These are phyloP conservation scores for Graphilbum sp. DNA, from an alignment of 2,329 filamentous ascomycete genomes.

Conservation along the genomic window DNA sequence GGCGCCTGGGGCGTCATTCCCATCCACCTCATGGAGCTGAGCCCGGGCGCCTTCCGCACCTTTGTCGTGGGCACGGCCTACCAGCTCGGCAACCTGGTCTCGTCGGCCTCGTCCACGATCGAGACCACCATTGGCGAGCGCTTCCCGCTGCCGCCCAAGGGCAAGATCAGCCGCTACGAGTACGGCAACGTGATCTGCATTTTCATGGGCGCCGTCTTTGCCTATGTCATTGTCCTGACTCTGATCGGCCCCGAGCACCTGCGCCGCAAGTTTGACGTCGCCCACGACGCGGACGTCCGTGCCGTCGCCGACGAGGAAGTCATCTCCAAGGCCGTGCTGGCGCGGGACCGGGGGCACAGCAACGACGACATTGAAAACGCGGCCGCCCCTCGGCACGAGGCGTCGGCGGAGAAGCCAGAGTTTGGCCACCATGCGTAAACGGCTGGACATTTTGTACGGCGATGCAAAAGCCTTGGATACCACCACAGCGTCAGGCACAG, in stretches of 20 bases:
- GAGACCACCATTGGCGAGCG: conserved; percentile 58
- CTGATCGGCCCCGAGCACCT: conserved; percentile 44
- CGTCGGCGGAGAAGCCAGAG: conserved; percentile 4
- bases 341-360: conserved; percentile 9
- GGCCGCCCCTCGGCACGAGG: conserved; percentile 4
- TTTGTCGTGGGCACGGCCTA: conserved; percentile 61
- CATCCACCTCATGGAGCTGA: conserved; percentile 64
- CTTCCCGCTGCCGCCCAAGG: conserved; percentile 49
- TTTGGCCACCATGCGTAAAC: not conserved
- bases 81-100: conserved; percentile 63
- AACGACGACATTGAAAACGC: conserved; percentile 10
- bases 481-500: no score
- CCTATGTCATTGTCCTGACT: conserved; percentile 42
- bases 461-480: no score
- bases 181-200: conserved; percentile 81
- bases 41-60: conserved; percentile 54
- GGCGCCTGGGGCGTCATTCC: conserved; percentile 65
- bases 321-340: conserved; percentile 12
- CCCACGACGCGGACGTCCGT: conserved; percentile 29
- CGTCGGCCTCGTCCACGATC: conserved; percentile 55
- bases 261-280: conserved; percentile 32
- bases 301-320: conserved; percentile 26
- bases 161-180: conserved; percentile 36
- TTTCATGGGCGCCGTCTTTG: conserved; percentile 75
- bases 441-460: no score